A percentile compares a stretch with the other conserved stretches of the same genome.
Evolutionary conservation across 78 protist species (phyloP).

Genomic region (Dictyostelium intermedium): DNA sequence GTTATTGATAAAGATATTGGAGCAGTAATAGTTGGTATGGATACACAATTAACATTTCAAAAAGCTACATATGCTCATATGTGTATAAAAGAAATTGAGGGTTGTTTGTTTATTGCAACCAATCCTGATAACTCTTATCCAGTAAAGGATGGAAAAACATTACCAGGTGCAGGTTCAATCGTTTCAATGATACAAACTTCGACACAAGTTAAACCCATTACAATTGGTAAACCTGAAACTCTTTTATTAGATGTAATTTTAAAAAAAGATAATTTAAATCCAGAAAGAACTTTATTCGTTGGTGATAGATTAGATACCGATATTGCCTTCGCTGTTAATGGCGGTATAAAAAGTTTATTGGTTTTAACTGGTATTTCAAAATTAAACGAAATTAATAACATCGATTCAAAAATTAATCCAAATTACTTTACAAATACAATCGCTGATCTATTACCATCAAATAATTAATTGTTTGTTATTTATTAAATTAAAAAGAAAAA

Average conservation of each 20-base stretch:
- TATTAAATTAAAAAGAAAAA: background rate
- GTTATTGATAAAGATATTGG: slow-evolving; percentile 37
- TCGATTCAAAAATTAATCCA: background rate
- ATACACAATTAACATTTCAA: slow-evolving; percentile 30
- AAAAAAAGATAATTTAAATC: slow-evolving; percentile 1
- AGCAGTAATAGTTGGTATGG: slow-evolving; percentile 69
- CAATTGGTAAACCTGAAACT: slow-evolving; percentile 69
- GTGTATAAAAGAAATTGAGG: background rate
- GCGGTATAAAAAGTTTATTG: slow-evolving; percentile 9
- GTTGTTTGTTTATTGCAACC: slow-evolving; percentile 45
- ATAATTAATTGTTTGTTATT: background rate
- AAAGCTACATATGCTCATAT: slow-evolving; percentile 56
- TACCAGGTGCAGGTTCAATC: slow-evolving; percentile 40
- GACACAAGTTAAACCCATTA: background rate
- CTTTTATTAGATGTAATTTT: slow-evolving; percentile 30
- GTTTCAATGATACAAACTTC: slow-evolving; percentile 12
- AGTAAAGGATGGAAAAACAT: slow-evolving; percentile 2
- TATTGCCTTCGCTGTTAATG: slow-evolving; percentile 37
- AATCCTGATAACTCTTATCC: slow-evolving; percentile 58
- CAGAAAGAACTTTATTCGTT: slow-evolving; percentile 27
- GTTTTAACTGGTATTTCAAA: slow-evolving; percentile 36
- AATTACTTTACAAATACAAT: background rate
- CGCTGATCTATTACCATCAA: background rate
- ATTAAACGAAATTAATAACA: background rate
- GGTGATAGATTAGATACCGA: slow-evolving; percentile 73